Conservation (phyloP, 768 basidiomycete species). For the Dendrothele bispora region DNA sequence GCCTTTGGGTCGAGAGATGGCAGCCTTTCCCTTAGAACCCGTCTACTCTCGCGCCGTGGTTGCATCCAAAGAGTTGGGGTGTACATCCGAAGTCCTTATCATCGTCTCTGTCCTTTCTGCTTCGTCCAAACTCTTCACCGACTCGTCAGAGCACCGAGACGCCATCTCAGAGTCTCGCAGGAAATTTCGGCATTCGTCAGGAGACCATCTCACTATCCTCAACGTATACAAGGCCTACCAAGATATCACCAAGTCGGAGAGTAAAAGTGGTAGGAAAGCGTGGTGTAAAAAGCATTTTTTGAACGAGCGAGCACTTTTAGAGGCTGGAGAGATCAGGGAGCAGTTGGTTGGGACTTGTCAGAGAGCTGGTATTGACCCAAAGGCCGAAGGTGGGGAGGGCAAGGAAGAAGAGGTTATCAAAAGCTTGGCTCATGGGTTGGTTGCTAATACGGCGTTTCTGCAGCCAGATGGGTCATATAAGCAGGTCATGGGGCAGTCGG, state of each 20-base stretch:
- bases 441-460: slow-evolving; percentile 80
- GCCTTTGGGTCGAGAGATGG: slow-evolving; percentile 77
- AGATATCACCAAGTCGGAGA: slow-evolving; percentile 54
- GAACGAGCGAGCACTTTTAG: slow-evolving; percentile 77
- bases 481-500: slow-evolving; percentile 70
- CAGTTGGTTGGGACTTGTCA: slow-evolving; percentile 74
- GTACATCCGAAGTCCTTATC: slow-evolving; percentile 77
- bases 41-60: slow-evolving; percentile 75
- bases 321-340: slow-evolving; percentile 75
- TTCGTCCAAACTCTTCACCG: slow-evolving; percentile 80
- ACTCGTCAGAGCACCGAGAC: slow-evolving; percentile 74
- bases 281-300: slow-evolving; percentile 89
- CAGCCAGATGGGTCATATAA: slow-evolving; percentile 89
- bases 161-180: slow-evolving; percentile 64
- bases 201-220: slow-evolving; percentile 90
- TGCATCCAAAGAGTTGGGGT: slow-evolving; percentile 71
- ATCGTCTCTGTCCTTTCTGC: slow-evolving; percentile 83
- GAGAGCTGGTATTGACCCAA: slow-evolving; percentile 60
- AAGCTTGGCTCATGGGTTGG: slow-evolving; percentile 74
- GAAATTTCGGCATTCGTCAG: slow-evolving; percentile 80
- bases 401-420: slow-evolving; percentile 68
- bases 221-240: slow-evolving; percentile 84
- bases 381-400: slow-evolving; percentile 55
- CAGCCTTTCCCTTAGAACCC: slow-evolving; percentile 91
- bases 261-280: slow-evolving; percentile 48